Evolutionary conservation across 2,329 filamentous ascomycete genomes (phyloP).

Genomic region (Ramichloridium luteum): DNA sequence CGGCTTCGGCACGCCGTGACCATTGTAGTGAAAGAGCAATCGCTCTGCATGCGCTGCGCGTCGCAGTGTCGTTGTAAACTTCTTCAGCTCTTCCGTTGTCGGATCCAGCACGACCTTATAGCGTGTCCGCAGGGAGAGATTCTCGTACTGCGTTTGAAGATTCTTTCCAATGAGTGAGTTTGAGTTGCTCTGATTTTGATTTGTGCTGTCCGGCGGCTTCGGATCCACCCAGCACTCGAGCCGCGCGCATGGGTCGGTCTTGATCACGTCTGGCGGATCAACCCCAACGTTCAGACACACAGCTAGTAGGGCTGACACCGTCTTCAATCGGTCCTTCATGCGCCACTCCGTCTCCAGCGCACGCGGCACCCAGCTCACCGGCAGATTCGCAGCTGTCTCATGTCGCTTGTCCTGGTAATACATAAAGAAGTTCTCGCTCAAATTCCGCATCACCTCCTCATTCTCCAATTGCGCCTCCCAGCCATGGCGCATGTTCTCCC

Average conservation of each 20-base stretch:
- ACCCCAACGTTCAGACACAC: slow-evolving; percentile 96
- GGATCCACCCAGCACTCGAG: slow-evolving; percentile 97
- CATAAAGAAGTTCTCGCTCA: slow-evolving; percentile 91
- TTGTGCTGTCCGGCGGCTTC: slow-evolving; percentile 44
- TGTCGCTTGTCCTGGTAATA: slow-evolving; percentile 98
- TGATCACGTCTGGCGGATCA: slow-evolving; percentile 91
- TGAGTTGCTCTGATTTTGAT: slow-evolving; percentile 21
- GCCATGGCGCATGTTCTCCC: slow-evolving; percentile 55
- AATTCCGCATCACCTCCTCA: slow-evolving; percentile 64
- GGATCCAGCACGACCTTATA: slow-evolving; percentile 97
- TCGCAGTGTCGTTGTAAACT: slow-evolving; percentile 81
- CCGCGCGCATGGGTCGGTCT: slow-evolving; percentile 85
- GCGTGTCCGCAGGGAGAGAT: slow-evolving; percentile 81
- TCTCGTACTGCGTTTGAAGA: slow-evolving; percentile 93
- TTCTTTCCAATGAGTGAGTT: slow-evolving; percentile 89
- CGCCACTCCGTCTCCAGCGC: slow-evolving; percentile 74
- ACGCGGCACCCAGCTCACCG: slow-evolving; percentile 34
- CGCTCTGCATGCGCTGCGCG: slow-evolving; percentile 92
- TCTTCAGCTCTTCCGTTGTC: slow-evolving; percentile 93
- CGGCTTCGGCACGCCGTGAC: slow-evolving; percentile 90
- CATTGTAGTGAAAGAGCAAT: slow-evolving; percentile 97
- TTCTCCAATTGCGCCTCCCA: slow-evolving; percentile 90
- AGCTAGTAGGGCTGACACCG: slow-evolving; percentile 84
- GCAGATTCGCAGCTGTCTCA: slow-evolving; percentile 82
- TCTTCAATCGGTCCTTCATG: slow-evolving; percentile 92